Conservation (phyloP, 345 rosid genomes). For the Gossypium longicalyx region DNA sequence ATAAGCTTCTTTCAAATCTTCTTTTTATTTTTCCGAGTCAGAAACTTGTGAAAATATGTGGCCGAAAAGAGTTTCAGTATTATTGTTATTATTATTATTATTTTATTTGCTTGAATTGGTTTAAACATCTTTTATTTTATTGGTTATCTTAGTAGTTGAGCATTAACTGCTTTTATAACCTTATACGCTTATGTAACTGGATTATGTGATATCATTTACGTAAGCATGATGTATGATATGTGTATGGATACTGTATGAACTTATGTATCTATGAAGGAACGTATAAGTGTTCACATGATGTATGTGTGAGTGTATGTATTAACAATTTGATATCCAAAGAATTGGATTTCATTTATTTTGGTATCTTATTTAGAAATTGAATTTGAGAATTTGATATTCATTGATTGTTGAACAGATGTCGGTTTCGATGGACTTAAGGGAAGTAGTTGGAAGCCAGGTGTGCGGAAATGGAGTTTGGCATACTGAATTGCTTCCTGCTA, state of each 20-base stretch:
- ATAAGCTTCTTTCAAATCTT: not conserved
- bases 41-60: not conserved
- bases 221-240: slow-evolving; percentile 5
- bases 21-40: not conserved
- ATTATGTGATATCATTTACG: not conserved
- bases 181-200: not conserved
- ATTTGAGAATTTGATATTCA: not conserved
- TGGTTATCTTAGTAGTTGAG: not conserved
- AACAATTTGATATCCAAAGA: not conserved
- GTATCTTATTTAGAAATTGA: not conserved
- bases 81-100: not conserved
- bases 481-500: slow-evolving; percentile 38
- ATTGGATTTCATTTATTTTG: not conserved
- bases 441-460: not conserved
- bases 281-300: not conserved
- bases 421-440: not conserved
- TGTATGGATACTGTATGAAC: not conserved
- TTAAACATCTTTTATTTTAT: not conserved
- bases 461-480: slow-evolving; percentile 29
- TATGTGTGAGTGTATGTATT: not conserved
- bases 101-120: not conserved
- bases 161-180: not conserved
- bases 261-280: not conserved
- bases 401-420: slow-evolving; percentile 19
- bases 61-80: not conserved